Conservation (phyloP, 2,329 filamentous ascomycete genomes). For the Zymoseptoria brevis region DNA sequence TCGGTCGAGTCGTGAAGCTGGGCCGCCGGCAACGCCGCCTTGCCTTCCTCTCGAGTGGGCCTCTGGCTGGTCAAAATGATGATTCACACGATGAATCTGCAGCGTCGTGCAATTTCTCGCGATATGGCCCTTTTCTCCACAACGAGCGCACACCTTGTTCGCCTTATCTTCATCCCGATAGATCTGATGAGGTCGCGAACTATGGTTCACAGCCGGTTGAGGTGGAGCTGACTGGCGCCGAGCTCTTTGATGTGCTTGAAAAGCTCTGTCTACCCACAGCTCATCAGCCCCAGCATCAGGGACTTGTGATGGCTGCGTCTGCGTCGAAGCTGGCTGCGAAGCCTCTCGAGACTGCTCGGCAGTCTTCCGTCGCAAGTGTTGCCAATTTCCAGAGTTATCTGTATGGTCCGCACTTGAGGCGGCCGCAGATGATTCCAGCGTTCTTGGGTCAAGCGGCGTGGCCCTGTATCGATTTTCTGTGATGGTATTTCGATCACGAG, state of each 20-base stretch:
- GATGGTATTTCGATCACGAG: not conserved
- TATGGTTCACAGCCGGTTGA: conserved; percentile 1
- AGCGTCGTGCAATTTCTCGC: conserved; percentile 6
- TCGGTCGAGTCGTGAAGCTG: not conserved
- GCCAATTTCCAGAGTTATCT: conserved; percentile 17
- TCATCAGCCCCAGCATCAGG: not conserved
- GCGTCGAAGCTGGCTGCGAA: conserved; percentile 3
- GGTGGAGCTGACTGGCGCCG: not conserved
- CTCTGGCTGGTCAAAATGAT: not conserved
- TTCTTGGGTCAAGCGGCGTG: conserved; percentile 14
- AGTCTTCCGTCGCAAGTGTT: conserved; percentile 17
- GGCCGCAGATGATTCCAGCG: conserved; percentile 4
- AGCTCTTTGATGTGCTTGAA: conserved; percentile 3
- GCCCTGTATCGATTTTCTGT: conserved; percentile 15
- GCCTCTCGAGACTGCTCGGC: conserved; percentile 2
- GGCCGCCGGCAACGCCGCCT: no score
- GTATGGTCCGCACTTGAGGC: conserved; percentile 5
- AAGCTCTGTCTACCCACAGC: not conserved
- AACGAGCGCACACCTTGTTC: conserved; percentile 8
- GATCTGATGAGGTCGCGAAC: not conserved
- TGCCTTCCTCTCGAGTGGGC: not conserved
- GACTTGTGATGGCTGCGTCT: not conserved
- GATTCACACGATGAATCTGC: not conserved
- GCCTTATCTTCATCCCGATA: not conserved
- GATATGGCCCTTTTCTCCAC: conserved; percentile 13